Conservation (phyloP, 768 basidiomycete species). For the Myochromella boudieri region DNA sequence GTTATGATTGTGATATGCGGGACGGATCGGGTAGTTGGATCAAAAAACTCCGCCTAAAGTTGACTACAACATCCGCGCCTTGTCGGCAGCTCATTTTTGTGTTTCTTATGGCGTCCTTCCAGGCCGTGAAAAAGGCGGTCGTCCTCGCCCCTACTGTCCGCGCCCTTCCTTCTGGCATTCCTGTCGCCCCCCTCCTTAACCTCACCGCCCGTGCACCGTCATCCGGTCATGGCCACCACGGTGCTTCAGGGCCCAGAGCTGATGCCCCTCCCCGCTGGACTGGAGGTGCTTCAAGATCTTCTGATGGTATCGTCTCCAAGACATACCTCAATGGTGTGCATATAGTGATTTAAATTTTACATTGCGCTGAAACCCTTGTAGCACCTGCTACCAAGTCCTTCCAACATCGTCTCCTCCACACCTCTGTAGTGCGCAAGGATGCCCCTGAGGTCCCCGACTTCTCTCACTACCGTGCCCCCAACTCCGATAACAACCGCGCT, state of each 20-base stretch:
- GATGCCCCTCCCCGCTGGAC: constrained; percentile 67
- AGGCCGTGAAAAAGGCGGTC: constrained; percentile 78
- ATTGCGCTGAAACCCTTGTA: constrained; percentile 21
- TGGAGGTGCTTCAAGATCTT: constrained; percentile 50
- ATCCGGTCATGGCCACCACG: constrained; percentile 60
- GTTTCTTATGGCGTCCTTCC: constrained; percentile 64
- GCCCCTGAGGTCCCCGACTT: constrained; percentile 90
- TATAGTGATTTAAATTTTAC: constrained; percentile 9
- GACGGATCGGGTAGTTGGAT: constrained; percentile 42
- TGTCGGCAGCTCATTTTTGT: too few relatives aligned
- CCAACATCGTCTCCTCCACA: constrained; percentile 76
- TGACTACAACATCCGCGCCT: constrained; percentile 22
- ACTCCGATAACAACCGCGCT: constrained; percentile 66
- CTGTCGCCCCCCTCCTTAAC: constrained; percentile 73
- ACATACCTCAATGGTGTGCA: constrained; percentile 63
- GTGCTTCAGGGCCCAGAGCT: constrained; percentile 50
- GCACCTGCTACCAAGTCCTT: constrained; percentile 54
- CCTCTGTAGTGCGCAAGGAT: constrained; percentile 65
- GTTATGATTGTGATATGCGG: constrained; percentile 17
- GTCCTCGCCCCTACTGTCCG: constrained; percentile 82
- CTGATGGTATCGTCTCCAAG: constrained; percentile 61
- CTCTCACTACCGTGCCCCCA: constrained; percentile 72
- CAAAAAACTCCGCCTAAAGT: constrained; percentile 33
- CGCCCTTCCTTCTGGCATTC: constrained; percentile 77
- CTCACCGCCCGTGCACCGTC: constrained; percentile 65